Evolutionary conservation across 2,329 filamentous ascomycete genomes (phyloP), one percentile per base, ranked within the genome.

Genomic region (Diaporthe vaccinii): DNA sequence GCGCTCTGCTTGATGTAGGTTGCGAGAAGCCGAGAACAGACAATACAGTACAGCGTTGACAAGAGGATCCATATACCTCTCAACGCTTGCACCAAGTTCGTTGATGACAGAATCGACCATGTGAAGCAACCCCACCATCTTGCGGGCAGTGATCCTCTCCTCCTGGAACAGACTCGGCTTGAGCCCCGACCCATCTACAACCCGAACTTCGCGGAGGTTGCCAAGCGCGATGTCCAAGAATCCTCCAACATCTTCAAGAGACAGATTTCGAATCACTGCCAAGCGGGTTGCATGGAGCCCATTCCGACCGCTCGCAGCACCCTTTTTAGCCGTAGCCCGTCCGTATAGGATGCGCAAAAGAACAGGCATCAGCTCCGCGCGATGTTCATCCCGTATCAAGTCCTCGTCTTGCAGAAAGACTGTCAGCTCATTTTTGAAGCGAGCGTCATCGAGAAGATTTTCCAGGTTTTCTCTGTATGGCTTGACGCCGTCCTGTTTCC

Each of bases 391-490:
- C 78, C 93, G 92, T 78, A 98, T 93, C 73, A 92, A 85, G 74
- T 92, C 92, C 25, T 94, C 92, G 22, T 93, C 90, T 80, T 95
- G 93, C 72, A 99, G 89, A 78, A 99, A 93, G 6, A 97, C 91
- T 0, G 95, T 93, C n/a, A 99, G 89, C 82, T 98, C 96, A 80
- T 98, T 97, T 81, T 95, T 95, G 85, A 98, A 98, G 67, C 94
- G 91, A 34, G 94, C 92, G 77, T 98, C 97, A 78, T 99, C 97
- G 12, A 98, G 89, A 2, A 99, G 87, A 79, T 95, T 96, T 77
- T 95, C 89, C 34, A 99, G 85, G 79, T 96, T 95, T 79, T 98
- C 95, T 79, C 95, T 91, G 81, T 98, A 98, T 0, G 92, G 89
- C 76, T 89, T 89, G 68, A 99, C 87, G 12, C 89, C 91, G 2